Base-by-base conservation (phyloP, 164 flowering plant species). In the Saururus chinensis region DNA sequence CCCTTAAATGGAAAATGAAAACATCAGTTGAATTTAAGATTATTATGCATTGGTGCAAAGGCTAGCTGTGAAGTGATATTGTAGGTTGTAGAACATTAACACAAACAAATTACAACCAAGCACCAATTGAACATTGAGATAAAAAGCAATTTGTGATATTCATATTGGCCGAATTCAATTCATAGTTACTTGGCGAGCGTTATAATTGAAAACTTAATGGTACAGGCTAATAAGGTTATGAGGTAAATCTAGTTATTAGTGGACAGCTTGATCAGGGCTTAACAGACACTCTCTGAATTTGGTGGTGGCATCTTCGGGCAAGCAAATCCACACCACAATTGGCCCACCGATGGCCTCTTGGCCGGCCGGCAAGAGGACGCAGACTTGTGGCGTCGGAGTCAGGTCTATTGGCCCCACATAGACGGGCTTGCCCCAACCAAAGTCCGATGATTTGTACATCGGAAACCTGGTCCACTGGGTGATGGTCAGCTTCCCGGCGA, bases 391-490 rank as follows among this genome's bases (percentile, higher is more conserved):
- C 0, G 95, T 92, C 12, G 87, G 95, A 1, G 87, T 83, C 23
- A 92, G 65, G 66, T 89, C 96, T 0, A 87, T 79, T 0, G 91
- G 95, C 17, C 96, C 96, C 0, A 88, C 95, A 60, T 85, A 89
- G 51, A 76, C 59, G 0, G 96, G 95, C 60, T 62, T 68, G 19
- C 95, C 96, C 89, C 88, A 84, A 2, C 98, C 96, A 65, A 92
- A 92, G 76, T 87, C 96, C 0, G 92, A 84, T 42, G 76, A 73
- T 56, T 87, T 88, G 40, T 89, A 84, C 2, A 89, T 80, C 0
- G 84, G 76, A 56, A 92, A 89, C 59, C 95, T 71, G 3, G 96
- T 89, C 98, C 98, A 92, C 59, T 87, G 95, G 0, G 98, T 89
- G 56, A 92, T 88, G 1, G 84, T 79, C 64, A 92, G 63, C 61